Conservation (phyloP, 2,329 filamentous ascomycete genomes). For the Berkeleyomyces basicola region DNA sequence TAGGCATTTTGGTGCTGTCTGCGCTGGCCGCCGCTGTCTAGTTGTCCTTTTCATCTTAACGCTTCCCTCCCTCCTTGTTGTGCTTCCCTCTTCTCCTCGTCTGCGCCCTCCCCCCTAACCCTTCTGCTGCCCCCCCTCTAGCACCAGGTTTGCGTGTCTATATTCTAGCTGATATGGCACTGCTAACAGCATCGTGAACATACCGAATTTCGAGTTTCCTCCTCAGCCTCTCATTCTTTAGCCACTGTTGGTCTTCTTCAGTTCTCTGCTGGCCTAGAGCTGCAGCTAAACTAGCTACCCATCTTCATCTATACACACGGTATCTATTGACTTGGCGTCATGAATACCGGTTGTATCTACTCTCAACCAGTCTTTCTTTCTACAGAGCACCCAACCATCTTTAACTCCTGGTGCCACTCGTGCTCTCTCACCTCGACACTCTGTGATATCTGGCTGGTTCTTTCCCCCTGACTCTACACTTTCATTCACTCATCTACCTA, state of each 20-base stretch:
- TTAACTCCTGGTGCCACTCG: background rate
- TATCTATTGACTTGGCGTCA: background rate
- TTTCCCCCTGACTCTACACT: background rate
- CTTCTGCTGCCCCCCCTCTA: conserved; percentile 8
- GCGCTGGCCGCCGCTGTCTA: background rate
- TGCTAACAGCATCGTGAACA: background rate
- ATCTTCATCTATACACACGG: background rate
- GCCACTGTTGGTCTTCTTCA: background rate
- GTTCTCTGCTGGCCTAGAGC: conserved; percentile 8
- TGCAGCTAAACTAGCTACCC: background rate
- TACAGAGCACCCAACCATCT: background rate
- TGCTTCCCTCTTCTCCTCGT: background rate
- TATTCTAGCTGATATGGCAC: conserved; percentile 9
- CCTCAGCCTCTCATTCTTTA: conserved; percentile 1
- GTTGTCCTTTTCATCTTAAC: background rate
- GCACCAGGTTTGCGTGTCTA: background rate
- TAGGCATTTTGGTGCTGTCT: background rate
- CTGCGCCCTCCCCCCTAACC: background rate
- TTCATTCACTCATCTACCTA: background rate
- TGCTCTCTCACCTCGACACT: background rate
- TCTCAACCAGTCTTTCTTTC: conserved; percentile 1
- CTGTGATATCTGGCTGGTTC: background rate
- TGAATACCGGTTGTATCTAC: background rate
- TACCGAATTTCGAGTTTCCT: background rate
- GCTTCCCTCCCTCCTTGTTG: conserved; percentile 7